Conservation (phyloP, 352 stramenopile genomes). For the Globisporangium barbulae region DNA sequence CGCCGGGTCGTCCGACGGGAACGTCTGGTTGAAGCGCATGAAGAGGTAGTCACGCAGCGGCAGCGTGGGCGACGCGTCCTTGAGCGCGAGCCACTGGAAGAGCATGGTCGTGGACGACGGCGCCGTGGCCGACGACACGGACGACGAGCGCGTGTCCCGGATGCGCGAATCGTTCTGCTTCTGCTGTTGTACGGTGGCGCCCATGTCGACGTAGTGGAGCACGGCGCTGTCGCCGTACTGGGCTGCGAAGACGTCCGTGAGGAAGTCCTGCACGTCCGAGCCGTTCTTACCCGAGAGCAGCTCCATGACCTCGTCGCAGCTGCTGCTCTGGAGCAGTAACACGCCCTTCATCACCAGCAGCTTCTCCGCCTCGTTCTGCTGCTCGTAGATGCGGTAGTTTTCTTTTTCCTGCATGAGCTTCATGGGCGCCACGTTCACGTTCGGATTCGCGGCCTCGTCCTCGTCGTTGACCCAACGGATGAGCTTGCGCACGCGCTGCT, state of each 20-base stretch:
- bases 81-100: slow-evolving; percentile 76
- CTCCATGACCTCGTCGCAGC: slow-evolving; percentile 64
- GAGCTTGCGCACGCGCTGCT: slow-evolving; percentile 54
- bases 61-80: slow-evolving; percentile 44
- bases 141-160: slow-evolving; percentile 4
- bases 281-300: slow-evolving; percentile 47
- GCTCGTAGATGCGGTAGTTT: slow-evolving; percentile 77
- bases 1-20: slow-evolving; percentile 34
- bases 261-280: slow-evolving; percentile 41
- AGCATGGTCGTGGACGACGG: slow-evolving; percentile 28
- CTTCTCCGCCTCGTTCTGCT: slow-evolving; percentile 43
- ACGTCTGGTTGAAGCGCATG: slow-evolving; percentile 73
- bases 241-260: slow-evolving; percentile 55
- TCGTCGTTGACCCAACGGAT: slow-evolving; percentile 64
- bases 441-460: slow-evolving; percentile 28
- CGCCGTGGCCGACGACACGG: slow-evolving; percentile 8
- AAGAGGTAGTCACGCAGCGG: slow-evolving; percentile 79
- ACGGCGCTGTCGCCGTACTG: slow-evolving; percentile 55
- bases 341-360: slow-evolving; percentile 73
- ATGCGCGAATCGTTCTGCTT: not conserved
- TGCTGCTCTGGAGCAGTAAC: slow-evolving; percentile 61
- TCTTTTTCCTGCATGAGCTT: slow-evolving; percentile 67
- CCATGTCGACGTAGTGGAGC: slow-evolving; percentile 50
- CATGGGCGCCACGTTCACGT: not conserved
- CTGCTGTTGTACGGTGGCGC: slow-evolving; percentile 13